Percentiles rank a stretch among this genome's conserved stretches.
phyloP scores from a whole-genome alignment of 148 eudicot genomes.

The Hydrangea macrophylla region DNA sequence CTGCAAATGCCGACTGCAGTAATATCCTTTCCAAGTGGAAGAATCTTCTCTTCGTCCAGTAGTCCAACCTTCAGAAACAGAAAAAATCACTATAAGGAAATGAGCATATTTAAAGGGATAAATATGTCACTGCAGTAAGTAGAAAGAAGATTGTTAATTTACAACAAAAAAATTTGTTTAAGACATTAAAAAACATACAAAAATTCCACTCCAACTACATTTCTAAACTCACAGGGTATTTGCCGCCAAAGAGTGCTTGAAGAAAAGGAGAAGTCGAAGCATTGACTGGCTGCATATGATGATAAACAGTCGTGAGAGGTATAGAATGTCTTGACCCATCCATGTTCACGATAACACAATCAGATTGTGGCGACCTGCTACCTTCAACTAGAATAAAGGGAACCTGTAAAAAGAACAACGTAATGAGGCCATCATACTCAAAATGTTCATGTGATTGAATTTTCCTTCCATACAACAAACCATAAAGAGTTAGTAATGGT shows the following conservation, averaged over 20 bases:
- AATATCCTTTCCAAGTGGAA: constrained; percentile 82
- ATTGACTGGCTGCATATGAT: constrained; percentile 66
- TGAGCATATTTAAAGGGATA: not conserved
- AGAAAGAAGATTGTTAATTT: not conserved
- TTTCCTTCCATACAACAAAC: not conserved
- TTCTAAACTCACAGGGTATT: constrained; percentile 67
- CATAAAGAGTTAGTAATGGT: not conserved
- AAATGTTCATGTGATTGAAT: not conserved
- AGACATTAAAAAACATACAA: not conserved
- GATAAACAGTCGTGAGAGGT: constrained; percentile 84
- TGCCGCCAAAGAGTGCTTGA: constrained; percentile 78
- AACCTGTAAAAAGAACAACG: constrained; percentile 39
- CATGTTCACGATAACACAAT: constrained; percentile 68
- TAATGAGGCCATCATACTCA: not conserved
- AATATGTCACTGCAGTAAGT: not conserved
- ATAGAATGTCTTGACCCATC: constrained; percentile 79
- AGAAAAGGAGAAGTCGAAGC: constrained; percentile 72
- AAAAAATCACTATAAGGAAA: constrained; percentile 4
- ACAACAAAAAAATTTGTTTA: not conserved
- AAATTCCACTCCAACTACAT: not conserved
- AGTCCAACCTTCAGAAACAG: constrained; percentile 59
- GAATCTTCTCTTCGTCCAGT: constrained; percentile 82
- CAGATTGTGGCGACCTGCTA: constrained; percentile 46
- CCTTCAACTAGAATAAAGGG: constrained; percentile 82
- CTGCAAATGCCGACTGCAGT: constrained; percentile 78